These are phyloP conservation scores for Vitis hybrid DNA, from an alignment of 177 flowering plant species.

Conservation along the genomic window DNA sequence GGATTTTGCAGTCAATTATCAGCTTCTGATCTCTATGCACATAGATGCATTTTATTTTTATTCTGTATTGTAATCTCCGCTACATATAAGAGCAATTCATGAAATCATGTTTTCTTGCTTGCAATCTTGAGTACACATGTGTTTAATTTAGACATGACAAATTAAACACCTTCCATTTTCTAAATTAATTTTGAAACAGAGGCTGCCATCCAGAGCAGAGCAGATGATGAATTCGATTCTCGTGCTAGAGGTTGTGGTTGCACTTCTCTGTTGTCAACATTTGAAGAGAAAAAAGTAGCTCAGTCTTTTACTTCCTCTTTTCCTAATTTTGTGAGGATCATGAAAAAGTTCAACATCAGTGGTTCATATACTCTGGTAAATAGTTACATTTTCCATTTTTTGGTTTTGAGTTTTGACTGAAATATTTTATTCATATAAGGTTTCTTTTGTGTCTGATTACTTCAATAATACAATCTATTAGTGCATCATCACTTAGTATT, in stretches of 20 bases:
- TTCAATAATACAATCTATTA: not conserved
- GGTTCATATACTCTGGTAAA: slow-evolving; percentile 59
- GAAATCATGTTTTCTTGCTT: slow-evolving; percentile 5
- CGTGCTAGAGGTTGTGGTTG: slow-evolving; percentile 6
- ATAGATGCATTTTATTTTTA: not conserved
- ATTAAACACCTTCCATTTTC: not conserved
- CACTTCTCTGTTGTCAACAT: slow-evolving; percentile 6
- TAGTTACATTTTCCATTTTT: not conserved
- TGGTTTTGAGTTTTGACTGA: not conserved
- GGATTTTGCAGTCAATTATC: not conserved
- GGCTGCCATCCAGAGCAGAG: slow-evolving; percentile 3
- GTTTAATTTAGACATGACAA: not conserved
- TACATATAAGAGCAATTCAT: not conserved
- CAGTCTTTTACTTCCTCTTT: slow-evolving; percentile 39
- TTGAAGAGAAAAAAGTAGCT: slow-evolving; percentile 44
- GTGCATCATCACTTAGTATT: not conserved
- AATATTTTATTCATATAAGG: not conserved
- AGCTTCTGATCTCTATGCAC: not conserved
- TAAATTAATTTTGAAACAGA: slow-evolving; percentile 5
- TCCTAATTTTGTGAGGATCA: slow-evolving; percentile 52
- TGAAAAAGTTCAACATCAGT: slow-evolving; percentile 61
- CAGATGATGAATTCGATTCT: not conserved
- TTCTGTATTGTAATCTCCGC: not conserved
- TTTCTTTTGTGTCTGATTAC: not conserved
- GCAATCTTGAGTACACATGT: not conserved